phyloP scores from a whole-genome alignment of 2,329 filamentous ascomycete genomes.

The Grosmannia serpens region DNA sequence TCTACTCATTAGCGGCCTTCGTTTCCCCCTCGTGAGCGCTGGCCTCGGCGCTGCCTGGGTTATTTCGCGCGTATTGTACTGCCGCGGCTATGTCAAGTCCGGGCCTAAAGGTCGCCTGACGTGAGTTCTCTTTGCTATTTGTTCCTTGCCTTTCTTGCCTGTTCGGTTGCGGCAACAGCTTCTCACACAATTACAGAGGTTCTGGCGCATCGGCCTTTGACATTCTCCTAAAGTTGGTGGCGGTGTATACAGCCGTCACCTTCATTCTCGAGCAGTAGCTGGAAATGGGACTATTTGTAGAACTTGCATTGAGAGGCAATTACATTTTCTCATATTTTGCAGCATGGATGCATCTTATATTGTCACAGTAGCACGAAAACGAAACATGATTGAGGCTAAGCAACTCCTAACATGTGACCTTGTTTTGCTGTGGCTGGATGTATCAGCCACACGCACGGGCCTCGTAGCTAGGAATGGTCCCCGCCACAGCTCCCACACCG shows the following conservation, averaged over 20 bases:
- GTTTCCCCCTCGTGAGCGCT: conserved; percentile 39
- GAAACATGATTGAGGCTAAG: neutral
- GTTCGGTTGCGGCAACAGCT: neutral
- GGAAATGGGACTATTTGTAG: too few species aligned
- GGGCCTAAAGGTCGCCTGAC: conserved; percentile 33
- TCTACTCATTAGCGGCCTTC: conserved; percentile 44
- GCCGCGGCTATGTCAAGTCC: conserved; percentile 37
- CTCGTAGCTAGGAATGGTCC: neutral
- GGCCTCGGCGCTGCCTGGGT: conserved; percentile 40
- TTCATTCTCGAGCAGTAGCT: conserved; percentile 13
- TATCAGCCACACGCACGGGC: conserved; percentile 1
- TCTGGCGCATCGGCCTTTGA: conserved; percentile 23
- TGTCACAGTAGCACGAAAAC: neutral
- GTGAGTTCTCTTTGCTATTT: conserved; percentile 17
- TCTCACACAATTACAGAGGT: conserved; percentile 22
- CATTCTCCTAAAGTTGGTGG: conserved; percentile 27
- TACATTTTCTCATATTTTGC: too few species aligned
- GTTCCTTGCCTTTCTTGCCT: conserved; percentile 4
- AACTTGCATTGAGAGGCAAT: too few species aligned
- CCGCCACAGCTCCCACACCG: neutral
- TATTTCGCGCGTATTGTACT: conserved; percentile 40
- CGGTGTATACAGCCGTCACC: conserved; percentile 29
- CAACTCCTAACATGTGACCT: neutral
- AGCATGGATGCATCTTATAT: neutral
- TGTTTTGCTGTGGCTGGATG: neutral